Evolutionary conservation across 1,139 yeast genomes (phyloP), one percentile per base, ranked within the genome.

Genomic region (Hansenula sp.): DNA sequence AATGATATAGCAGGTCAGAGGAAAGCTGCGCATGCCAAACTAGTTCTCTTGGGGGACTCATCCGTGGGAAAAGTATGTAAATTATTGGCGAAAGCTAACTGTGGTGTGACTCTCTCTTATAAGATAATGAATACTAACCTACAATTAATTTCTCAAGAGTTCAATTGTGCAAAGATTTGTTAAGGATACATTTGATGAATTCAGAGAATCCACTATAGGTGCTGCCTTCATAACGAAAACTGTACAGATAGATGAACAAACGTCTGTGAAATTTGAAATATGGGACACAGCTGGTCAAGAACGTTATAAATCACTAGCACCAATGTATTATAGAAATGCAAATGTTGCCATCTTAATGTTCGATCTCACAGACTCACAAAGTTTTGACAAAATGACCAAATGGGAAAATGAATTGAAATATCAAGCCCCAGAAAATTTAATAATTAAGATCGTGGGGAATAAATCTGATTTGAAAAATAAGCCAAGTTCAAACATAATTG

Each of bases 221-320:
- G 88, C 88, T 3, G 88, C 87, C 2, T 81, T 81, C 59, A 72
- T 81, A 41, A 79, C 87, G 4, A 84, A 81, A 59, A 72, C 81
- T 30, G 69, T 81, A 36, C 67, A 55, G 15, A 40, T 71, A 63
- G 73, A 81, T 64, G 66, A 79, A 13, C 67, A 69, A 37, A 76
- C 81, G 3, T 73, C 79, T 6, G 77, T 84, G 51, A 84, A 84
- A 56, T 83, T 84, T 59, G 93, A 85, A 60, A 84, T 85, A 48
- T 85, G 94, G 94, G 96, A 89, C 62, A 89, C 96, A 15, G 96
- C 96, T 0, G 96, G 96, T 3, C 96, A 89, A 63, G 96, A 89
- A 62, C 70, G 96, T 43, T 89, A 89, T 71, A 91, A 90, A 48
- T 80, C 87, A 35, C 72, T 89, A 58, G 95, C 96, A 3, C 96